A percentile compares a stretch with the other conserved stretches of the same genome.
phyloP scores from a whole-genome alignment of 768 basidiomycete species.

The Sarcodon sp. region DNA sequence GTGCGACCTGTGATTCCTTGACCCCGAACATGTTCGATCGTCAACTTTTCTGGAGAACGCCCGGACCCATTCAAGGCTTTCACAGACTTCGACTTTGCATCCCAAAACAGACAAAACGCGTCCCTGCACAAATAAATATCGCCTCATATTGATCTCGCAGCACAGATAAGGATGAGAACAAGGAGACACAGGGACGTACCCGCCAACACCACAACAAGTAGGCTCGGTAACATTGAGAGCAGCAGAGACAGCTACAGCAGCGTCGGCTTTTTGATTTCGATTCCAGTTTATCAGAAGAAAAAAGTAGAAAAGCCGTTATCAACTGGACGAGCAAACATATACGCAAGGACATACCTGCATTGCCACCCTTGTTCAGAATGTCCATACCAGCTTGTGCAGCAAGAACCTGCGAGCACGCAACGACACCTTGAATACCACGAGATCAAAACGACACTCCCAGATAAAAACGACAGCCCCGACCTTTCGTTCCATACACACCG shows the following conservation, averaged over 20 bases:
- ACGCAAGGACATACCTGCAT: constrained; percentile 74
- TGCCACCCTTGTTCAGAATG: constrained; percentile 86
- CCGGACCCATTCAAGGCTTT: constrained; percentile 92
- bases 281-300: neutral
- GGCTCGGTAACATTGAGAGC: constrained; percentile 90
- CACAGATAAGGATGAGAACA: neutral
- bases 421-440: constrained; percentile 31
- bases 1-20: constrained; percentile 53
- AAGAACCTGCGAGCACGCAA: constrained; percentile 82
- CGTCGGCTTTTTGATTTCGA: constrained; percentile 47
- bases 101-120: constrained; percentile 88
- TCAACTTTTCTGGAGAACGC: constrained; percentile 67
- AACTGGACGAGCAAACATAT: constrained; percentile 1
- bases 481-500: constrained; percentile 42
- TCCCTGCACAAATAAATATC: constrained; percentile 31
- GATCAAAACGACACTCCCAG: neutral
- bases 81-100: constrained; percentile 70
- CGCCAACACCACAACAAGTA: constrained; percentile 85
- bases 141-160: neutral
- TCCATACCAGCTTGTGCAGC: constrained; percentile 89
- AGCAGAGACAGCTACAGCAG: constrained; percentile 87
- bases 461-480: neutral
- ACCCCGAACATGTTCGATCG: constrained; percentile 54
- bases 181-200: constrained; percentile 28
- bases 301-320: constrained; percentile 2